Conservation (phyloP, 139 green algal species). For the Chlorella sp. region DNA sequence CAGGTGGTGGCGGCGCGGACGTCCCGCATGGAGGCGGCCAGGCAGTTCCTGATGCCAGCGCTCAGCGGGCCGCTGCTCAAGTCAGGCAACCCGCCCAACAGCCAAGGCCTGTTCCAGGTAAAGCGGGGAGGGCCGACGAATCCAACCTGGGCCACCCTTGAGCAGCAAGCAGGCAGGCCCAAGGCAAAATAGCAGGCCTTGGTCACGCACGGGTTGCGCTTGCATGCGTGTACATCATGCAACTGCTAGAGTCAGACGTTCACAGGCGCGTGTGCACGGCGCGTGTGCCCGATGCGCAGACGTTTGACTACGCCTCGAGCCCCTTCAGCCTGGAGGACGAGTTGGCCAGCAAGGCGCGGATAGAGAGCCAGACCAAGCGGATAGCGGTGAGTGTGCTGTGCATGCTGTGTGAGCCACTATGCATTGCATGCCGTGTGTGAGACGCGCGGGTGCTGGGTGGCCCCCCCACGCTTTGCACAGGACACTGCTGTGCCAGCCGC, state of each 20-base stretch:
- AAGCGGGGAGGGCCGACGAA: too few relatives aligned
- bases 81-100: constrained; percentile 10
- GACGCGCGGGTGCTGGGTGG: neutral
- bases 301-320: constrained; percentile 49
- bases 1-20: constrained; percentile 22
- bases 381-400: constrained; percentile 23
- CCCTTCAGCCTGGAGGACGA: constrained; percentile 33
- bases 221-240: too few relatives aligned
- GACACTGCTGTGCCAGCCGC: neutral
- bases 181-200: too few relatives aligned
- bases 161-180: neutral
- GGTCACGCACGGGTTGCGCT: too few relatives aligned
- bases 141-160: too few relatives aligned
- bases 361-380: constrained; percentile 34
- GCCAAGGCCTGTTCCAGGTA: constrained; percentile 35
- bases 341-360: constrained; percentile 34
- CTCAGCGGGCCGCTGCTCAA: constrained; percentile 8
- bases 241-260: too few relatives aligned
- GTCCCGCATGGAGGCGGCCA: constrained; percentile 17
- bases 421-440: neutral
- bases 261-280: neutral
- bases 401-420: neutral
- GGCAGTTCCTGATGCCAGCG: constrained; percentile 23
- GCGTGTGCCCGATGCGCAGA: neutral
- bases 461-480: neutral